Base-by-base conservation (phyloP, 139 green algal species). In the Pedinophyceae sp. region DNA sequence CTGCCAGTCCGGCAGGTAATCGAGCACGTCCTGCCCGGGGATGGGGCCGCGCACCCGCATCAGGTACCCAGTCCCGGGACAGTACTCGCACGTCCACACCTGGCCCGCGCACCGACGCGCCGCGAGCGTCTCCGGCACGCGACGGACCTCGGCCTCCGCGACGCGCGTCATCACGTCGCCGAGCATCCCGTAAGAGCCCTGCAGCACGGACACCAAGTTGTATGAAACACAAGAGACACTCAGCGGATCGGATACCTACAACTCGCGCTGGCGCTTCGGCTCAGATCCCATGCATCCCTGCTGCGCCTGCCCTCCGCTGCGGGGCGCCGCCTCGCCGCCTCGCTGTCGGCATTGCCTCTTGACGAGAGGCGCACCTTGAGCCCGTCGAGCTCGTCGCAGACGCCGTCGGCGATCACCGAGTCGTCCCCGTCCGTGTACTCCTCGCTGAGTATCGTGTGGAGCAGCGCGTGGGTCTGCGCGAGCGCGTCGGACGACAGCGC, bases 1-100 rank as follows among this genome's bases (percentile, higher is more conserved):
- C 48, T 83, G 34, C 45, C 71, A 88, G 67, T 94, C 85, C 4
- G 65, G 56, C 28, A 93, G 72, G 2, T 55, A 49, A 22, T 90
- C 82, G 19, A 76, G 52, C 28, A 93, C 30, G 43, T 80, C 72
- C 16, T 65, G 69, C 16, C 34, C 62, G 40, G 83, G 69, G n/a
- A 48, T 57, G 17, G 58, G 39, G 0, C 77, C 73, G 20, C 67
- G 62, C 23, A 76, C n/a, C 2, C 66, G 54, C 63, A 81, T 40
- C 27, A 75, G 25, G 50, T 80, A 76, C 75, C 73, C 4, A 80
- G 61, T 64, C 72, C 55, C 24, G 13, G 19, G 6, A 15, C 30
- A 54, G 10, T 10, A 34, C 23, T 16, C 55, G 39, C 26, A 26
- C 13, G 1, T 30, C 10, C 17, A 54, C 4, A 79, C 56, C 17